phyloP scores from a whole-genome alignment of 768 basidiomycete species.

The Termitomyces sp. region DNA sequence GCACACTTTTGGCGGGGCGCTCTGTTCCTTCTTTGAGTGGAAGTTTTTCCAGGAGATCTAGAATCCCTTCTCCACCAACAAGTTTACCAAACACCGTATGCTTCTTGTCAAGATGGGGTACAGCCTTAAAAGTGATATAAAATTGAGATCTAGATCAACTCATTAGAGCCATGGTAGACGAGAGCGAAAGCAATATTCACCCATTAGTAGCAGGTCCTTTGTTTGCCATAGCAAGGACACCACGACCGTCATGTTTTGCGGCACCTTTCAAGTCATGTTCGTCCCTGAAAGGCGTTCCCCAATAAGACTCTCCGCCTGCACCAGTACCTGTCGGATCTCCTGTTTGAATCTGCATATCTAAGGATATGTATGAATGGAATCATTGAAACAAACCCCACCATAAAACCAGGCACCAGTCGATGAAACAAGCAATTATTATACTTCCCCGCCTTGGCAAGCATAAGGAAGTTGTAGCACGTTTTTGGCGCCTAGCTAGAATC shows the following conservation, averaged over 20 bases:
- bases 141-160: conserved; percentile 70
- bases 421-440: conserved; percentile 92
- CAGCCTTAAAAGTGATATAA: conserved; percentile 82
- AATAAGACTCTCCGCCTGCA: conserved; percentile 85
- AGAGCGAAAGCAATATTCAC: conserved; percentile 26
- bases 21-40: conserved; percentile 83
- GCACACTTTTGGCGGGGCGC: conserved; percentile 78
- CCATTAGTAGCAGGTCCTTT: conserved; percentile 89
- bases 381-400: conserved; percentile 47
- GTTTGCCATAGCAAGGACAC: conserved; percentile 93
- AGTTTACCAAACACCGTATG: conserved; percentile 97
- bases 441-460: conserved; percentile 86
- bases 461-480: conserved; percentile 97
- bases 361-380: conserved; percentile 1
- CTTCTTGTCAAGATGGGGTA: conserved; percentile 86
- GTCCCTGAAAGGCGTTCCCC: conserved; percentile 96
- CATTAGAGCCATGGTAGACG: neutral
- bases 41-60: conserved; percentile 78
- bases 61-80: conserved; percentile 90
- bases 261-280: conserved; percentile 88
- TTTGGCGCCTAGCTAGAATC: conserved; percentile 76
- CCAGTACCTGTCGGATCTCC: conserved; percentile 98
- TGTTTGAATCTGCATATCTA: conserved; percentile 73
- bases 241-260: conserved; percentile 80
- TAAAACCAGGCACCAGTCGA: conserved; percentile 89